Evolutionary conservation across 176 grass and related monocot genomes (phyloP), one percentile per base, ranked within the genome.

Genomic region (Bolboschoenus planiculmis): DNA sequence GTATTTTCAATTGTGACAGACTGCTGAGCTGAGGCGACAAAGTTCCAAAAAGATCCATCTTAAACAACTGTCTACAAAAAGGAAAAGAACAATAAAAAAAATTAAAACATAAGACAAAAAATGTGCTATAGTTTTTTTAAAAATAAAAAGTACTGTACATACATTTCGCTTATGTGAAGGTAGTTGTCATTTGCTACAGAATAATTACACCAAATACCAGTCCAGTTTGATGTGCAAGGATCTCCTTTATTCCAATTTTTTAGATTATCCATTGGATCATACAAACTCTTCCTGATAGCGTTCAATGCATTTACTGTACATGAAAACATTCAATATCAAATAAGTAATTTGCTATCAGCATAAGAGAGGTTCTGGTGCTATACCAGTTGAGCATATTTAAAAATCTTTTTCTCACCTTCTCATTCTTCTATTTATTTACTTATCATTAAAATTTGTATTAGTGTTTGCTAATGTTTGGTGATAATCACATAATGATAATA

Each of bases 201-300:
- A n/a, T 60, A 79, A 46, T 51, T 5, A 87, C 96, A 99, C 13
- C 5, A 18, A 78, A 99, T 83, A 70, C 96, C 92, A 83, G 35
- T 90, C 96, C 96, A 99, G 61, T 82, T 46, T 79, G 96, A 91
- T 86, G 44, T 83, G 63, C 96, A 99, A 66, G 96, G 96, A 90
- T 99, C 96, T 87, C 96, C 91, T 48, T 62, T 72, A 7, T 84
- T 83, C 92, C 96, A 99, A 67, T 82, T 91, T 64, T 47, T 81
- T 86, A 99, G 91, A 14, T 91, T 91, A 20, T 91, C 88, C 57
- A 61, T 86, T 48, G 89, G 90, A 86, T 99, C 96, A 83, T 87
- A 64, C 75, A 99, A 83, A 35, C 84, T 85, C 14, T 7, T 39
- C 83, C 8, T 95, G 37, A 99, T 90, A 85, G 62, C 56, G 29